These are phyloP conservation scores for Castanea sativa DNA, from an alignment of 306 rosid species.

Conservation along the genomic window DNA sequence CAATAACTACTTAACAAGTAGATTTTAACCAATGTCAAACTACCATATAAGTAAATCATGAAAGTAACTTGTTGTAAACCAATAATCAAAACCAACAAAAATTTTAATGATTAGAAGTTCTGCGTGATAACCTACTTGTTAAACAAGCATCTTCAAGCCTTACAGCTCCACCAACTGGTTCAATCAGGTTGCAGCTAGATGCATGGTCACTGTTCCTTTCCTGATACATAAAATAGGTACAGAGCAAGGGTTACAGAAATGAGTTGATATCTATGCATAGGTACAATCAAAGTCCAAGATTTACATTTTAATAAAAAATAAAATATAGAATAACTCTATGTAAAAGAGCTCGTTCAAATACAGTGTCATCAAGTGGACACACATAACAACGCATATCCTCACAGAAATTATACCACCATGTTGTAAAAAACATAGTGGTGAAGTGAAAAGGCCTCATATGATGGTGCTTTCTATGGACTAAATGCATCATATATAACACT, in stretches of 20 bases:
- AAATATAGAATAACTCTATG: too few relatives aligned
- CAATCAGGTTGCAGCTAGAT: slow-evolving; percentile 34
- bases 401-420: too few relatives aligned
- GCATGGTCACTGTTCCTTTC: slow-evolving; percentile 39
- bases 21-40: background rate
- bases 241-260: slow-evolving; percentile 28
- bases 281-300: background rate
- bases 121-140: slow-evolving; percentile 42
- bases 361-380: too few relatives aligned
- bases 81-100: slow-evolving; percentile 4
- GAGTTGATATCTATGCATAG: background rate
- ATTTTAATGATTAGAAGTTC: slow-evolving; percentile 8
- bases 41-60: background rate
- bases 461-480: too few relatives aligned
- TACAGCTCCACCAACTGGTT: slow-evolving; percentile 38
- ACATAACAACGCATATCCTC: too few relatives aligned
- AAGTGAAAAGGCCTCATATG: too few relatives aligned
- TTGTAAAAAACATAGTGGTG: too few relatives aligned
- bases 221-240: slow-evolving; percentile 45
- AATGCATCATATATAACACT: too few relatives aligned
- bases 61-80: background rate
- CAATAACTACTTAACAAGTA: background rate
- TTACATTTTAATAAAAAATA: too few relatives aligned
- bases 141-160: slow-evolving; percentile 43
- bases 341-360: too few relatives aligned